phyloP scores from a whole-genome alignment of 2,329 filamentous ascomycete genomes.

The Helotiales sp. region DNA sequence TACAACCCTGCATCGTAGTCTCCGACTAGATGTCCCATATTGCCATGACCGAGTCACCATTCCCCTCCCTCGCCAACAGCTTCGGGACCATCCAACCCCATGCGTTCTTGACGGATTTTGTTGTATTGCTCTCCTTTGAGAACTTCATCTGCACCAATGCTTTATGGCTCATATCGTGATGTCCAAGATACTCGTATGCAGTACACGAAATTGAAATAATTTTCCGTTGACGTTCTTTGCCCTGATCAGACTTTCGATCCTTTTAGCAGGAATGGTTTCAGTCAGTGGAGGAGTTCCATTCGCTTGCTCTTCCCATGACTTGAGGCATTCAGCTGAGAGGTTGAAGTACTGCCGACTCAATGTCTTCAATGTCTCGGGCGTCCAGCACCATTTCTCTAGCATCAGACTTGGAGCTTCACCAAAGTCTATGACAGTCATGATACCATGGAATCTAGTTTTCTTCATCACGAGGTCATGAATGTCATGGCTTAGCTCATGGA shows the following conservation, averaged over 20 bases:
- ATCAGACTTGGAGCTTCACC: constrained; percentile 48
- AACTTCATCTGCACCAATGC: constrained; percentile 52
- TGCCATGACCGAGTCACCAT: constrained; percentile 58
- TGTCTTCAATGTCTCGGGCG: constrained; percentile 42
- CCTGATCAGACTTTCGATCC: background rate
- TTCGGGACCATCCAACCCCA: constrained; percentile 54
- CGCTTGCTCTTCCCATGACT: background rate
- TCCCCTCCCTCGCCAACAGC: constrained; percentile 49
- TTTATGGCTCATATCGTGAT: constrained; percentile 45
- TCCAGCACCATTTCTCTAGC: constrained; percentile 50
- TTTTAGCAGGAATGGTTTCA: background rate
- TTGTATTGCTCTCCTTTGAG: constrained; percentile 58
- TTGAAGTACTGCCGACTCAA: constrained; percentile 5
- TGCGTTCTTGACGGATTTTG: constrained; percentile 54
- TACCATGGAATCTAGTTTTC: constrained; percentile 46
- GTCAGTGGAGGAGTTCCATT: background rate
- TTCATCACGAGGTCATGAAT: constrained; percentile 8
- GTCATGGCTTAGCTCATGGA: constrained; percentile 8
- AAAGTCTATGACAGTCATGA: constrained; percentile 44
- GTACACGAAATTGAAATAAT: constrained; percentile 55
- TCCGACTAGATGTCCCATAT: constrained; percentile 56
- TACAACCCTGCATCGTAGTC: constrained; percentile 64
- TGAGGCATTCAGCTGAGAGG: background rate
- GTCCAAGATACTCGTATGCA: constrained; percentile 54
- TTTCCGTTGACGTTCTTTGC: background rate